Base-by-base conservation (phyloP, 306 rosid species). In the Oxytropis ochrocephala region DNA sequence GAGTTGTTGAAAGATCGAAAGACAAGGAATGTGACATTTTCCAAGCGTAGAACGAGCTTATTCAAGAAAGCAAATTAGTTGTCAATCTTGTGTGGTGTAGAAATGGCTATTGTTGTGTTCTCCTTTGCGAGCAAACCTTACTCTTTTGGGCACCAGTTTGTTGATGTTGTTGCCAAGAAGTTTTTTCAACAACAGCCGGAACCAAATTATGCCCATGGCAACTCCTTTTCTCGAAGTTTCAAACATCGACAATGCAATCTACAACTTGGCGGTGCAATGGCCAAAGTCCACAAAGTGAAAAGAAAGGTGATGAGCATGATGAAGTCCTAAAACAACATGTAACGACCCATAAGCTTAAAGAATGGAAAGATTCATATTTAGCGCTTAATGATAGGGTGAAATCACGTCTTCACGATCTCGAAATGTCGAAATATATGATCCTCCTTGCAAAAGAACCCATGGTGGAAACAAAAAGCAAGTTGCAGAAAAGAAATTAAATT, bases 31-130 rank as follows among this genome's bases (percentile, higher is more conserved):
- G 67, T 41, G 1, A 41, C 67, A 11, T 62, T 62, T 11, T 62
- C 67, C 0, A 62, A 62, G 4, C 67, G 67, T 7, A 36, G 67
- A 18, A 4, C 51, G 1, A 35, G 67, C 0, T 41, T 61, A 11
- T 61, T 61, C 50, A 61, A 61, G 1, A 61, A 61, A 61, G 67
- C 67, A 6, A 39, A 42, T n/a, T 53, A 63, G 1, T 5, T 63
- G 5, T 32, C 53, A 2, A 4, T 63, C 5, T 42, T 63, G 12
- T 42, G 53, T 6, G 69, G 69, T 0, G 18, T 18, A 1, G 39
- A 63, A 63, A 9, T 63, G 42, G 69, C 69, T 24, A 63, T 63
- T 63, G 21, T 63, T 63, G 69, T 63, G 2, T n/a, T 63, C 1
- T 63, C 69, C 0, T 53, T 39, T 0, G 69, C 53, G 4, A 43